Base-by-base conservation (phyloP, 2,329 filamentous ascomycete genomes). In the Sporothrix pallida region DNA sequence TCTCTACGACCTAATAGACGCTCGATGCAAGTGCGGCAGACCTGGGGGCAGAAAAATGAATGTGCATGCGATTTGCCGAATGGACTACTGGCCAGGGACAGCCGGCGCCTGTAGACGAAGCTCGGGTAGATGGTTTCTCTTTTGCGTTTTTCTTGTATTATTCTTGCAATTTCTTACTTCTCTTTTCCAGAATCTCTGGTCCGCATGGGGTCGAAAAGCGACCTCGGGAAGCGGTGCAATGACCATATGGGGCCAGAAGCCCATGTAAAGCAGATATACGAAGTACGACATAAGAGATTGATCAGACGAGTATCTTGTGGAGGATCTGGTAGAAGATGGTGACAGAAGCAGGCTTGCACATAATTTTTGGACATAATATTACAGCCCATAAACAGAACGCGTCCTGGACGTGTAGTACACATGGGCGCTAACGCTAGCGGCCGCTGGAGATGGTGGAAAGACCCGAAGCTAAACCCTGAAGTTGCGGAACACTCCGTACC, bases 391-490 rank as follows among this genome's bases (percentile, higher is more conserved):
- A 7, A 37, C 31, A 63, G 17, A 37, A 65, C 8, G 52, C 52
- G 52, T 56, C n/a, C 31, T 56, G 20, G 52, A 56, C 8, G 37
- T n/a, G 42, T 65, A 20, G 44, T 68, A n/a, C 6, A 46, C 23
- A 37, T 69, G 69, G 69, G 69, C 69, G 69, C 69, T 71, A 71
- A 60, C n/a, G 23, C 54, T 71, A 71, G 69, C 54, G 69, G 54
- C 54, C 69, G 68, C 13, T 26, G 52, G 20, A 54, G 69, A 26
- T 12, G 52, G 13, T 56, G 52, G 52, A 31, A 48, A 7, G 54
- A 62, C 54, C 69, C 69, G 69, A 15, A n/a, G 62, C 52, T 71
- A 48, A 42, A 17, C 13, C 44, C 46, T 69, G 10, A 10, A 37
- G 9, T 48, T 23, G 48, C 65, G 67, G 67, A 54, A 37, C 46